Conservation (phyloP, 257 asterid genomes). For the Datura wrightii region DNA sequence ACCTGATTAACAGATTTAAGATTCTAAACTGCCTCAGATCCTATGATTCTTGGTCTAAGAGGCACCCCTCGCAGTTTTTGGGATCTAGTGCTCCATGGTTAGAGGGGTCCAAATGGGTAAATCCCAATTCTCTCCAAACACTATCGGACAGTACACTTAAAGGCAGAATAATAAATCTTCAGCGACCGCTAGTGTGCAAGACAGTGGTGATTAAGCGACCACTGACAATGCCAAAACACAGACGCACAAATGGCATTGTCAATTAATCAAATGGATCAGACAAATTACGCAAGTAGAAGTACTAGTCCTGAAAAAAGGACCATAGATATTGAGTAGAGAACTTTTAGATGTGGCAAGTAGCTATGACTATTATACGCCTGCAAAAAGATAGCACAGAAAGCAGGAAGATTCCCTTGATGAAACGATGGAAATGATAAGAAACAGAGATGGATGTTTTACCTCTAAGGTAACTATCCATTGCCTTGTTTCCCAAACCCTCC, state of each 20-base stretch:
- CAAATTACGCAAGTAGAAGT: slow-evolving; percentile 9
- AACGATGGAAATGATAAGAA: slow-evolving; percentile 42
- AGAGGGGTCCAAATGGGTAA: no score
- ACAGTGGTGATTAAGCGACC: not conserved
- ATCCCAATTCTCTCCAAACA: not conserved
- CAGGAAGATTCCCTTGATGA: slow-evolving; percentile 38
- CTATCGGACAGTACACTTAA: not conserved
- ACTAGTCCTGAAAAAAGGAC: not conserved
- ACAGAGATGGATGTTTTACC: slow-evolving; percentile 59
- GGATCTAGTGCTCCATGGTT: no score
- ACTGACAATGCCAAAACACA: slow-evolving; percentile 24
- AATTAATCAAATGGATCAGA: not conserved
- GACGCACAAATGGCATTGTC: not conserved
- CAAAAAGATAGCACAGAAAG: slow-evolving; percentile 26
- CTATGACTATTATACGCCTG: not conserved
- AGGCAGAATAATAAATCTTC: not conserved
- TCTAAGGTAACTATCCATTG: slow-evolving; percentile 92
- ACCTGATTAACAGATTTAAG: slow-evolving; percentile 6
- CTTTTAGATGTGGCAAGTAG: not conserved
- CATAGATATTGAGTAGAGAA: not conserved
- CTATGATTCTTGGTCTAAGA: slow-evolving; percentile 8
- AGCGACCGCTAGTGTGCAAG: not conserved
- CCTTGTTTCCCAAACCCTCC: slow-evolving; percentile 98
- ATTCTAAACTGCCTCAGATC: not conserved
- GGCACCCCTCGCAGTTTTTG: not conserved